Evolutionary conservation across 2,329 filamentous ascomycete species (phyloP), one percentile per base, ranked within the genome.

Genomic region (Aspergillus neoniger): DNA sequence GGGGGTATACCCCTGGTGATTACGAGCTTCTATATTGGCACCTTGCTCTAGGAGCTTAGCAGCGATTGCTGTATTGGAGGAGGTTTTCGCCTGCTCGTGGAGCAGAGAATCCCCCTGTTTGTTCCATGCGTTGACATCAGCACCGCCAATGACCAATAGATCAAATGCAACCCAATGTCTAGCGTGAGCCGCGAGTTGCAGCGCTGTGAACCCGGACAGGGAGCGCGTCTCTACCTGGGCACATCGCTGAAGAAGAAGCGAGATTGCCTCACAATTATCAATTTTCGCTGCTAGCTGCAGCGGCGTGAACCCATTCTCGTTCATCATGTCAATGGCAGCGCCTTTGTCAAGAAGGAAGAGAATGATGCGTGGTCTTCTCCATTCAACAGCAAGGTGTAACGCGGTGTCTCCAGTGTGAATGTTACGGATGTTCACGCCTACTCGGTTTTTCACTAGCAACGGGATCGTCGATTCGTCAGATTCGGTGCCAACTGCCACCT

Each of bases 111-210:
- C 68, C 0, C 72, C 72, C 17, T 71, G 38, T 0, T 60, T 68
- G 32, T 67, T 66, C 71, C 70, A 74, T 0, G 66, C 67, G 50
- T 74, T 73, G 58, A 75, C 67, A 32, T 75, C 67, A 0, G 72
- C 73, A 0, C 72, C 71, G 0, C 65, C 69, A 12, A 67, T 71
- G 1, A 74, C 4, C 0, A 75, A 51, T 8, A 74, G 57, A 15
- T 74, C 72, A 57, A 74, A 72, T 2, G 68, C 70, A 15, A 69
- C 55, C 72, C 71, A 74, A 49, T 75, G 56, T 1, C 62, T 59
- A 25, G 61, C 52, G 9, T 53, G 32, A 0, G 71, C 71, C 23
- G 73, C 69, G 1, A 67, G 14, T 3, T 75, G 73, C 14, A 74
- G 53, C 0, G 72, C 71, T 5, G 69, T 74, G 0, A 60, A 38